Percentiles rank a stretch among this genome's conserved stretches.
phyloP scores from a whole-genome alignment of 2,329 filamentous ascomycete genomes.

The Neonectria magnoliae region DNA sequence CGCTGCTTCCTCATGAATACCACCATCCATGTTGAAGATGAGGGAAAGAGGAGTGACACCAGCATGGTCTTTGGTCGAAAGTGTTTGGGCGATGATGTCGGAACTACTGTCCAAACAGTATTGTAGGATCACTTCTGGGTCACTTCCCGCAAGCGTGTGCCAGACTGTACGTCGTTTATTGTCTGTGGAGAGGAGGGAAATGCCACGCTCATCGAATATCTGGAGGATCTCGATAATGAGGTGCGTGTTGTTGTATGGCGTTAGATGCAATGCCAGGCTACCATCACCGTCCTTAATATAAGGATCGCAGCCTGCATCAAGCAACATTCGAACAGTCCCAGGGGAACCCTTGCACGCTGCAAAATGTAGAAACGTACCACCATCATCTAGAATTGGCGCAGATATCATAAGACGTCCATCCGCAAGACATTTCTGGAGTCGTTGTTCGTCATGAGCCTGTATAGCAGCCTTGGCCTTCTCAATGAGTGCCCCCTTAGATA shows the following conservation, averaged over 20 bases:
- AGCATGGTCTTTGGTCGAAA: not conserved
- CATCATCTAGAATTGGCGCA: not conserved
- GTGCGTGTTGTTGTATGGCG: no score
- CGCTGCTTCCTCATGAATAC: not conserved
- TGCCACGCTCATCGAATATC: not conserved
- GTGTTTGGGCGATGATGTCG: not conserved
- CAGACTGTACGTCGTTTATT: not conserved
- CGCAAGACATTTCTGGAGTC: not conserved
- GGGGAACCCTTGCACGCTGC: not conserved
- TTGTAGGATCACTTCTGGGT: not conserved
- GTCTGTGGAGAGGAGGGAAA: not conserved
- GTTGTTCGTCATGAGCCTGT: fast-evolving
- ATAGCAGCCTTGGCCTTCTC: not conserved
- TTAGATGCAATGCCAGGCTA: not conserved
- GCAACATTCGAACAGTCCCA: not conserved
- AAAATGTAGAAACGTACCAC: not conserved
- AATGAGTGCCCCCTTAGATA: not conserved
- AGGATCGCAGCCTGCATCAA: not conserved
- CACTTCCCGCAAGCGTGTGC: not conserved
- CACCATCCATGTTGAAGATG: not conserved
- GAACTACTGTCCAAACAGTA: not conserved
- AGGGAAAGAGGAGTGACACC: not conserved
- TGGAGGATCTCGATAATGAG: no score
- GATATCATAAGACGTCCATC: not conserved
- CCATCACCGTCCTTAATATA: fast-evolving